phyloP scores from a whole-genome alignment of 2,329 filamentous ascomycete genomes.

The Juglanconis oblonga region DNA sequence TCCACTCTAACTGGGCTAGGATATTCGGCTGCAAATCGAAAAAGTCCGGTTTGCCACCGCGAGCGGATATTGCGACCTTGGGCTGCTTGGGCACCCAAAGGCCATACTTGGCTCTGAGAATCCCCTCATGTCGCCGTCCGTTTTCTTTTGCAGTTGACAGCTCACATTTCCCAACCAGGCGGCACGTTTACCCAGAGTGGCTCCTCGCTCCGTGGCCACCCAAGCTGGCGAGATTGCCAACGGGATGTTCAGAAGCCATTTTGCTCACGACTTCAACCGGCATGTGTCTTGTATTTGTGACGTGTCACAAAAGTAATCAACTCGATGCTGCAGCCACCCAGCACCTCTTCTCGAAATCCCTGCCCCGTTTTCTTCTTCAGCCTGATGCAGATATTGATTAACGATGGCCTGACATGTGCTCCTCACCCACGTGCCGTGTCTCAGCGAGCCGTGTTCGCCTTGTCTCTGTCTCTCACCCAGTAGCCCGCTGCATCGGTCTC shows the following conservation, averaged over 20 bases:
- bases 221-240: no score
- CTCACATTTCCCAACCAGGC: background rate
- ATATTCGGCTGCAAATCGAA: no score
- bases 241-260: background rate
- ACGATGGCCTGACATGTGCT: background rate
- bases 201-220: background rate
- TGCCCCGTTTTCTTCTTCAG: no score
- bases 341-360: background rate
- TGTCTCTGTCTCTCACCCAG: background rate
- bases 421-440: background rate
- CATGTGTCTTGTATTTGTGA: background rate
- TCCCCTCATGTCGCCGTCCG: background rate
- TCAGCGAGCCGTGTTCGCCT: background rate
- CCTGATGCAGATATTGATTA: background rate
- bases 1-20: no score
- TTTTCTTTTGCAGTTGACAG: background rate
- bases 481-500: background rate
- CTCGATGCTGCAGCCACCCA: background rate
- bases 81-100: background rate
- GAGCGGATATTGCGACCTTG: background rate
- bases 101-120: no score
- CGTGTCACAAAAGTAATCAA: slow-evolving; percentile 7
- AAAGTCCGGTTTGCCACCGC: no score
- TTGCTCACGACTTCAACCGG: background rate
- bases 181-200: background rate